phyloP scores from a whole-genome alignment of 768 basidiomycete genomes.

The Cubamyces sp. region DNA sequence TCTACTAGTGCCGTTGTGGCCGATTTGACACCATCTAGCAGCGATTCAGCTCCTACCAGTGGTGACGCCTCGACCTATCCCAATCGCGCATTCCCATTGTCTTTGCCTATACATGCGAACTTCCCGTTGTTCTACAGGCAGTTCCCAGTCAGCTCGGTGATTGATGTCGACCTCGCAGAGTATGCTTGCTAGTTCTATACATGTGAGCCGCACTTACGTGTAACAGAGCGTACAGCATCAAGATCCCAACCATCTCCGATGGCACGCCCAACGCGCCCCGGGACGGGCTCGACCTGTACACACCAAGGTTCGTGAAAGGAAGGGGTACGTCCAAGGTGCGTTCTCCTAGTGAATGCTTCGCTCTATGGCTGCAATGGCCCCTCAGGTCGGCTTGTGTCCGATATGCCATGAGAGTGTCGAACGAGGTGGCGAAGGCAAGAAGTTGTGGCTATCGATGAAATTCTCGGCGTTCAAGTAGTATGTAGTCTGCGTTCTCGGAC shows the following conservation, averaged over 20 bases:
- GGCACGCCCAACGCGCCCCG: slow-evolving; percentile 67
- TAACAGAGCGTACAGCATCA: slow-evolving; percentile 4
- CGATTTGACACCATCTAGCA: background rate
- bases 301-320: slow-evolving; percentile 76
- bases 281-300: slow-evolving; percentile 69
- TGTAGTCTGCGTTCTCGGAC: slow-evolving; percentile 26
- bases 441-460: slow-evolving; percentile 77
- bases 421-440: slow-evolving; percentile 67
- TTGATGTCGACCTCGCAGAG: slow-evolving; percentile 44
- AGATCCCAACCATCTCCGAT: slow-evolving; percentile 29
- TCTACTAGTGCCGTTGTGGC: background rate
- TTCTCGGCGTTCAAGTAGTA: slow-evolving; percentile 84
- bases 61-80: slow-evolving; percentile 30
- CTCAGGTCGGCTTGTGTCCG: slow-evolving; percentile 67
- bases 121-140: slow-evolving; percentile 72
- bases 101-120: slow-evolving; percentile 48
- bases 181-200: slow-evolving; percentile 36
- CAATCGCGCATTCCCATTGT: slow-evolving; percentile 55
- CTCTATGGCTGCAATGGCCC: background rate
- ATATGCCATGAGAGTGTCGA: slow-evolving; percentile 64
- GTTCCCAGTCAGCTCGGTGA: slow-evolving; percentile 67
- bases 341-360: background rate
- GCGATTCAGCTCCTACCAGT: background rate
- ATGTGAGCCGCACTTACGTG: background rate
- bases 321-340: slow-evolving; percentile 60